A percentile compares a stretch with the other conserved stretches of the same genome.
These are phyloP conservation scores for Kwoniella bestiolae DNA, from an alignment of 768 basidiomycete species.

Conservation along the genomic window DNA sequence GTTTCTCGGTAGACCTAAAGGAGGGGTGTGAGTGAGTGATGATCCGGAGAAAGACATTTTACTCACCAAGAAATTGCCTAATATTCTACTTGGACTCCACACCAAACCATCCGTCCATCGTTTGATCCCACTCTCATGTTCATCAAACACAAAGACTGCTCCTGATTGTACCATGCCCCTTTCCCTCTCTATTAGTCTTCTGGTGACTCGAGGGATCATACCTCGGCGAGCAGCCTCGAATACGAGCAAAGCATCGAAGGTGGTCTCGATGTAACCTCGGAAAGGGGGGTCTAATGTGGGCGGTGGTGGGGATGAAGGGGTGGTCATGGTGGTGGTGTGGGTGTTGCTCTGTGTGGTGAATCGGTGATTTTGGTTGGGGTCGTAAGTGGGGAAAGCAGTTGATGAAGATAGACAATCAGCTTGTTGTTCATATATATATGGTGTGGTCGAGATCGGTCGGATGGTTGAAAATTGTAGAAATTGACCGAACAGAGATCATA, in stretches of 20 bases:
- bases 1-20: slow-evolving; percentile 84
- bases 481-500: neutral
- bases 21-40: neutral
- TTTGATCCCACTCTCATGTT: slow-evolving; percentile 95
- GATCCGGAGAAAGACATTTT: neutral
- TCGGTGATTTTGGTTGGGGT: neutral
- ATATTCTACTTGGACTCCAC: slow-evolving; percentile 90
- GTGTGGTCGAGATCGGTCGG: no score
- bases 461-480: neutral
- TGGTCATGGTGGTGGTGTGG: neutral
- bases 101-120: slow-evolving; percentile 95
- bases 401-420: neutral
- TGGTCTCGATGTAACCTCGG: slow-evolving; percentile 93
- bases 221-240: slow-evolving; percentile 91
- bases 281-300: slow-evolving; percentile 72
- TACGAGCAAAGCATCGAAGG: slow-evolving; percentile 92
- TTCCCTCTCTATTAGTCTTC: slow-evolving; percentile 88
- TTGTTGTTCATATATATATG: neutral
- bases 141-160: slow-evolving; percentile 95
- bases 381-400: no score
- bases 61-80: slow-evolving; percentile 88
- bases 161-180: slow-evolving; percentile 90
- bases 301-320: slow-evolving; percentile 24
- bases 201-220: slow-evolving; percentile 86
- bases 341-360: no score